Conservation (phyloP, 2,329 filamentous ascomycete species). For the Trichophyton simii region DNA sequence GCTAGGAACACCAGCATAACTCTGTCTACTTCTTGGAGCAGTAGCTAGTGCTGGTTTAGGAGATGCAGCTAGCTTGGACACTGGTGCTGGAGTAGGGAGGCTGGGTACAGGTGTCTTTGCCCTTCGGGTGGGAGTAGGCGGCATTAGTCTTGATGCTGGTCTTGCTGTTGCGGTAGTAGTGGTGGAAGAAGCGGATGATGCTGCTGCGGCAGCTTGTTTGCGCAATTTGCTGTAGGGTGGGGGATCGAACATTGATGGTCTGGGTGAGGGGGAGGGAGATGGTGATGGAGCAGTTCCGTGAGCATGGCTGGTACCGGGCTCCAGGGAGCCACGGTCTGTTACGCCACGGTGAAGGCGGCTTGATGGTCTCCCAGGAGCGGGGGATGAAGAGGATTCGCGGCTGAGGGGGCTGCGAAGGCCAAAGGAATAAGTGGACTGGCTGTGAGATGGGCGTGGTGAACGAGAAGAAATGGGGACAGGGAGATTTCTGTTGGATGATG, state of each 20-base stretch:
- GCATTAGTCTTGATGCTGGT: neutral
- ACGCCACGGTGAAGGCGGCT: slow-evolving; percentile 19
- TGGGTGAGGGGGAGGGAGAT: slow-evolving; percentile 22
- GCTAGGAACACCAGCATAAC: slow-evolving; percentile 25
- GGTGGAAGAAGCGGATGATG: neutral
- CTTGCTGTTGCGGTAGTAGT: slow-evolving; percentile 14
- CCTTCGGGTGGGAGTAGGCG: slow-evolving; percentile 15
- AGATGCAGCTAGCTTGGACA: neutral
- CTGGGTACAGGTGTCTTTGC: neutral
- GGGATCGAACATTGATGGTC: slow-evolving; percentile 26
- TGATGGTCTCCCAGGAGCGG: slow-evolving; percentile 22
- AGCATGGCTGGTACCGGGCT: slow-evolving; percentile 1
- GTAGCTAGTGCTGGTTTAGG: slow-evolving; percentile 14
- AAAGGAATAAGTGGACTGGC: slow-evolving; percentile 22
- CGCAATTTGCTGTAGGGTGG: slow-evolving; percentile 32
- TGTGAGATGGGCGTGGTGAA: slow-evolving; percentile 18
- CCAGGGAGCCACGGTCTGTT: neutral
- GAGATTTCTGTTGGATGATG: slow-evolving; percentile 38
- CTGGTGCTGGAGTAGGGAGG: neutral
- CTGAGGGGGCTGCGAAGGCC: slow-evolving; percentile 31
- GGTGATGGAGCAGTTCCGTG: slow-evolving; percentile 13
- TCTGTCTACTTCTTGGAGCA: slow-evolving; percentile 27
- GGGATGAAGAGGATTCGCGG: slow-evolving; percentile 32
- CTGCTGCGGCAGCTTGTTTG: slow-evolving; percentile 12
- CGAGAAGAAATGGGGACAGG: slow-evolving; percentile 18